Conservation (phyloP, 495 filamentous ascomycete genomes). For the Durotheca rogersii region DNA sequence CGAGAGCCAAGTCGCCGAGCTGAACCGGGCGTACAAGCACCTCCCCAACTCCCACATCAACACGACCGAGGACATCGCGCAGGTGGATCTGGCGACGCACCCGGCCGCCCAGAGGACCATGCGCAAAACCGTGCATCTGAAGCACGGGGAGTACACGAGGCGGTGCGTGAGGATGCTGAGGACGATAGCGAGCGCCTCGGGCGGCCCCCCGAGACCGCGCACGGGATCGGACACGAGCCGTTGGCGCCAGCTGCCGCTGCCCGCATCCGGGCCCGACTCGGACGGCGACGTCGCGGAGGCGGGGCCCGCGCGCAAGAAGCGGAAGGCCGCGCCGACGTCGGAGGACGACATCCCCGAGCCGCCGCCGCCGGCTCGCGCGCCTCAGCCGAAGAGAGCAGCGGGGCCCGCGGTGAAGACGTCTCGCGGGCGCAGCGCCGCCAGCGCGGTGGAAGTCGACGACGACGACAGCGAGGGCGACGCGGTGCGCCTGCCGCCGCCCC, state of each 20-base stretch:
- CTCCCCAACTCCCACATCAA: slow-evolving; percentile 34
- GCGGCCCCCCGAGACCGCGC: slow-evolving; percentile 29
- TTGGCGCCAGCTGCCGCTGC: slow-evolving; percentile 35
- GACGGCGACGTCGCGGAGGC: slow-evolving; percentile 14
- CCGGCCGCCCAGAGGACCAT: slow-evolving; percentile 42
- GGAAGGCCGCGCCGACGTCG: slow-evolving; percentile 16
- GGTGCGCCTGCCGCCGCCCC: slow-evolving; percentile 15
- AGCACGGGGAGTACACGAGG: slow-evolving; percentile 51
- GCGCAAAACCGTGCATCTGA: slow-evolving; percentile 41
- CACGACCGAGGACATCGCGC: slow-evolving; percentile 39
- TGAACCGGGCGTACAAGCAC: slow-evolving; percentile 45
- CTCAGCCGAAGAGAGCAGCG: slow-evolving; percentile 9
- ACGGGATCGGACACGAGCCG: slow-evolving; percentile 31
- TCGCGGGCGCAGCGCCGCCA: not conserved
- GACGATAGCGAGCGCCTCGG: slow-evolving; percentile 31
- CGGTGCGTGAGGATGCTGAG: slow-evolving; percentile 47
- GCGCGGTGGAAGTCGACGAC: slow-evolving; percentile 15
- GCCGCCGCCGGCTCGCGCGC: slow-evolving; percentile 7
- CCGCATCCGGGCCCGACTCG: slow-evolving; percentile 38
- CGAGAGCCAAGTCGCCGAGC: slow-evolving; percentile 37
- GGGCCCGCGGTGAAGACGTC: slow-evolving; percentile 5
- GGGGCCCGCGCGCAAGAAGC: slow-evolving; percentile 26
- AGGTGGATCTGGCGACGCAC: slow-evolving; percentile 39
- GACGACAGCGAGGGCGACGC: slow-evolving; percentile 22
- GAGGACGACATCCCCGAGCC: slow-evolving; percentile 32